A percentile compares a stretch with the other conserved stretches of the same genome.
Conservation (phyloP, 441 rosid species). For the Croton setiger region DNA sequence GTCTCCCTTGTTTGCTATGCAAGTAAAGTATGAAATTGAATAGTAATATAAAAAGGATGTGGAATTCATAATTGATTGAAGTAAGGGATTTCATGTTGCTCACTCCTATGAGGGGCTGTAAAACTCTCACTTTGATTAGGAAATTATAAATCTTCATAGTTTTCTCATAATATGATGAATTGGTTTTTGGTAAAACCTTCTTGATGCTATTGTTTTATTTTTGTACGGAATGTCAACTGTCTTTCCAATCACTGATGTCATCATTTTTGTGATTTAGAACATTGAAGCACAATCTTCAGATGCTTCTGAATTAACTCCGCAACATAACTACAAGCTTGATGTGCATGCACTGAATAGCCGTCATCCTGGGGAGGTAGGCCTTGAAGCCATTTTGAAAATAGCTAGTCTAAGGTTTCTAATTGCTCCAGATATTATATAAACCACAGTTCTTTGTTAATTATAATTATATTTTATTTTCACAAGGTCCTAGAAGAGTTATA, state of each 20-base stretch:
- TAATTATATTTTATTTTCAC: neutral
- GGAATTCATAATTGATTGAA: neutral
- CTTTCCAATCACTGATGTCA: neutral
- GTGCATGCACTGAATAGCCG: conserved; percentile 82
- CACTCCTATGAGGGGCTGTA: neutral
- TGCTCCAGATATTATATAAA: neutral
- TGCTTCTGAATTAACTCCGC: conserved; percentile 82
- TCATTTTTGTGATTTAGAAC: conserved; percentile 50
- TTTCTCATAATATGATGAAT: too few relatives aligned
- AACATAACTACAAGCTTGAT: conserved; percentile 97
- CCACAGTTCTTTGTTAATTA: conserved; percentile 6
- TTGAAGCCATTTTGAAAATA: conserved; percentile 9
- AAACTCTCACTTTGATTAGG: neutral
- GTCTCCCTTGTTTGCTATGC: neutral
- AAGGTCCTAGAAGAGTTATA: neutral
- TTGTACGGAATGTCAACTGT: neutral
- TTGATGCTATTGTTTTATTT: neutral
- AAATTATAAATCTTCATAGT: neutral
- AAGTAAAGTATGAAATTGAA: neutral
- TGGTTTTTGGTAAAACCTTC: neutral
- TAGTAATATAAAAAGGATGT: neutral
- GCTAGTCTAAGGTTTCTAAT: neutral
- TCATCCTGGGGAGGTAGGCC: conserved; percentile 89
- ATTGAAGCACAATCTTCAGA: conserved; percentile 72
- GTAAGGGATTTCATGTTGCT: neutral